phyloP scores from a whole-genome alignment of 1,139 yeast genomes.

The Spathaspora sp. region DNA sequence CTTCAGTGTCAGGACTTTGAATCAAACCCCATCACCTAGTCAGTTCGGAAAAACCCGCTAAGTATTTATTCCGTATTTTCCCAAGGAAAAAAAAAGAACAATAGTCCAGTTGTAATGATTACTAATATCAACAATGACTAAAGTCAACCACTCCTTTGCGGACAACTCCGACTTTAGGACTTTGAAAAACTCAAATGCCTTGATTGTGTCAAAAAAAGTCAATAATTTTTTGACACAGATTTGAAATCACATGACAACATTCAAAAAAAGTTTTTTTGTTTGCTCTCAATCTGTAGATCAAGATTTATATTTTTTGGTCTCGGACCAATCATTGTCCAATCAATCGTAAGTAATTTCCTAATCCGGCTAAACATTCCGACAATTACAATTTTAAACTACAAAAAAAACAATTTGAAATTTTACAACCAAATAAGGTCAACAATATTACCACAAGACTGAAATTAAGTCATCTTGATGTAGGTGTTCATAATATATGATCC shows the following conservation, averaged over 20 bases:
- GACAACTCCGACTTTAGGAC: background rate
- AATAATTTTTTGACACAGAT: too few species aligned
- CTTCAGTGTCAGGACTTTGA: background rate
- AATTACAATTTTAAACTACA: background rate
- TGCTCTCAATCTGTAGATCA: background rate
- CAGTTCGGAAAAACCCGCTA: background rate
- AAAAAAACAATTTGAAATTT: constrained; percentile 1
- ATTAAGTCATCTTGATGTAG: too few species aligned
- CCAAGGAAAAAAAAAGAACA: too few species aligned
- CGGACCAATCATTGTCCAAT: background rate
- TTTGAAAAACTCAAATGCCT: background rate
- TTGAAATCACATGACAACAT: background rate
- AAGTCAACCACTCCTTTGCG: too few species aligned
- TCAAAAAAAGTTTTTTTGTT: background rate
- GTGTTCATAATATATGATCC: too few species aligned
- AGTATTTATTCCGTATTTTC: background rate
- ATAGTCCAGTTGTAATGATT: background rate
- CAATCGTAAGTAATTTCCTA: background rate
- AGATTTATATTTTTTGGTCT: background rate
- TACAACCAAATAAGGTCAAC: background rate
- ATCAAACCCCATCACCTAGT: background rate
- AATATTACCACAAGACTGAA: too few species aligned
- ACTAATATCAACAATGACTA: too few species aligned
- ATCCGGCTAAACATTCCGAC: background rate
- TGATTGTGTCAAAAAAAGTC: background rate